Evolutionary conservation across 495 filamentous ascomycete genomes (phyloP).

Genomic region (Penicillium soppii): DNA sequence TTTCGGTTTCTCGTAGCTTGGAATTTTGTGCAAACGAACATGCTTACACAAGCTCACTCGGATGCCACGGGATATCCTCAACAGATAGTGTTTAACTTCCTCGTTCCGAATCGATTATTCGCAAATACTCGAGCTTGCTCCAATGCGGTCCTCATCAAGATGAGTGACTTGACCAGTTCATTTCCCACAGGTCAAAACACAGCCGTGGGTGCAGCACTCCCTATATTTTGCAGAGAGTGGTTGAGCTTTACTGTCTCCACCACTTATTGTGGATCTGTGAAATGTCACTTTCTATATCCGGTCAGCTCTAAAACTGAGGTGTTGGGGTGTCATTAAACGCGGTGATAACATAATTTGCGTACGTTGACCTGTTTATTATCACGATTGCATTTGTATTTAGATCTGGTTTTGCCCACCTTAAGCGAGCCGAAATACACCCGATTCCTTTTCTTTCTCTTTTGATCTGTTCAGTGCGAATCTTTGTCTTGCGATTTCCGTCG

Average conservation of each 20-base stretch:
- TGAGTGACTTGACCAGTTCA: background rate
- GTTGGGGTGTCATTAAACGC: background rate
- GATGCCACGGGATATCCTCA: background rate
- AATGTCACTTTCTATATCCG: background rate
- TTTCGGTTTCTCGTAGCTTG: background rate
- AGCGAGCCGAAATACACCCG: background rate
- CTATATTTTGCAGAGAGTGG: constrained; percentile 1
- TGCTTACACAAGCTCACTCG: background rate
- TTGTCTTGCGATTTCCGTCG: background rate
- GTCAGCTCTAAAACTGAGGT: background rate
- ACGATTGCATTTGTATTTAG: constrained; percentile 2
- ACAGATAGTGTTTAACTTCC: background rate
- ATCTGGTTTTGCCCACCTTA: background rate
- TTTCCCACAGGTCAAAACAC: background rate
- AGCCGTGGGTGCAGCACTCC: background rate
- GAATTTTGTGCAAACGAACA: background rate
- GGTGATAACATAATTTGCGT: background rate
- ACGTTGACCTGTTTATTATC: background rate
- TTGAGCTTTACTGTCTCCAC: background rate
- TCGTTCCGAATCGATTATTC: background rate
- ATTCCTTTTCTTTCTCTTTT: background rate
- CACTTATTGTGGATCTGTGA: background rate
- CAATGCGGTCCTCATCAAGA: background rate
- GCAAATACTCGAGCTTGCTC: background rate
- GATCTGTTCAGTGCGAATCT: background rate